Evolutionary conservation across 192 early-diverging fungal species (phyloP).

Genomic region (Radiomyces spectabilis): DNA sequence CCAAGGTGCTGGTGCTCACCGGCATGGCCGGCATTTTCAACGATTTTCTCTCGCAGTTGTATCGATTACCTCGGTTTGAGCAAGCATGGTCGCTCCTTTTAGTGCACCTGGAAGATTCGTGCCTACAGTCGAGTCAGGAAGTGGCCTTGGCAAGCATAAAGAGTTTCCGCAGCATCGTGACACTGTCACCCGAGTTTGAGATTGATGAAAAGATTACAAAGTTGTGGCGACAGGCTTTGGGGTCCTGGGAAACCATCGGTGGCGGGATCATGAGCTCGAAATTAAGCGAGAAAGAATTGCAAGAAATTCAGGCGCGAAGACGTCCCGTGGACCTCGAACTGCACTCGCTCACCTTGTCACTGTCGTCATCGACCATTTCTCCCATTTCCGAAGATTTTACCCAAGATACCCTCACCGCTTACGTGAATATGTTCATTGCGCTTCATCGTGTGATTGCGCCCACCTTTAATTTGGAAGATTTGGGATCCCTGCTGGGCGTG

Average conservation of each 20-base stretch:
- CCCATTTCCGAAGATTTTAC: slow-evolving; percentile 43
- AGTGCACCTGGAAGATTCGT: slow-evolving; percentile 65
- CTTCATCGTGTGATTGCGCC: slow-evolving; percentile 49
- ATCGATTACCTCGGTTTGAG: slow-evolving; percentile 57
- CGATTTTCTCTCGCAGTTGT: slow-evolving; percentile 56
- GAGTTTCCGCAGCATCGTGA: slow-evolving; percentile 54
- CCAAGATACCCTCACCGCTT: slow-evolving; percentile 65
- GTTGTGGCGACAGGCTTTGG: slow-evolving; percentile 61
- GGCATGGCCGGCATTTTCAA: slow-evolving; percentile 63
- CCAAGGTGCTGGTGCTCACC: slow-evolving; percentile 65
- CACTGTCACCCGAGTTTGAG: slow-evolving; percentile 29
- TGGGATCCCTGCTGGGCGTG: slow-evolving; percentile 39
- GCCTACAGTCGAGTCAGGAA: slow-evolving; percentile 60
- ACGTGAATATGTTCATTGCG: slow-evolving; percentile 51
- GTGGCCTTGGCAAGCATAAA: slow-evolving; percentile 73
- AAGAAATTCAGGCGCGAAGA: neutral
- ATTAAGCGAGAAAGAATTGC: neutral
- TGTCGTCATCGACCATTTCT: slow-evolving; percentile 11
- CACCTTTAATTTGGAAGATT: slow-evolving; percentile 47
- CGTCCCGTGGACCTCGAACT: slow-evolving; percentile 5
- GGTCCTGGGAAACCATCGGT: slow-evolving; percentile 70
- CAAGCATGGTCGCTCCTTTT: slow-evolving; percentile 61
- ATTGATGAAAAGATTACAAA: slow-evolving; percentile 15
- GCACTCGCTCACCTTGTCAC: slow-evolving; percentile 14
- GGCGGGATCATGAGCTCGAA: slow-evolving; percentile 35